Evolutionary conservation across 164 flowering plant genomes (phyloP), one percentile per base, ranked within the genome.

Genomic region (Stephania japonica): DNA sequence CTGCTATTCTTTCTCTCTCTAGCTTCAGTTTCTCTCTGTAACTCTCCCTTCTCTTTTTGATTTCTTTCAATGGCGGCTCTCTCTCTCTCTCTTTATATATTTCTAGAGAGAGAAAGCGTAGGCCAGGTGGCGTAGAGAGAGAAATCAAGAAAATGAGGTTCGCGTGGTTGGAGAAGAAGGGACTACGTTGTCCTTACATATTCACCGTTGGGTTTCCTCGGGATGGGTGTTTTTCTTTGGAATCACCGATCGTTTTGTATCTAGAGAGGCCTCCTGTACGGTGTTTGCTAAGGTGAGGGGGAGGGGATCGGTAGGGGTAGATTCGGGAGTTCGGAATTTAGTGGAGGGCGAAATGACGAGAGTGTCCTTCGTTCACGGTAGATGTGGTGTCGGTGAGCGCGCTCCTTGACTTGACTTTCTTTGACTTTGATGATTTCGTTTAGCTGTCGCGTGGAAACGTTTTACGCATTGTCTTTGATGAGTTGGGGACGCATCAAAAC

Each of bases 1-100:
- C n/a, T n/a, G n/a, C n/a, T n/a, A n/a, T n/a, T n/a, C n/a, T n/a
- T 26, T 19, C 25, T 61, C 66, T 71, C 50, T 71, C 50, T 41
- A 32, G 38, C 38, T 32, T 32, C 38, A 32, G 38, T 32, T 44
- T 50, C 16, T 38, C 10, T 2, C 21, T 71, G 66, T 61, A n/a
- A 26, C 11, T 53, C 56, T 42, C 38, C 18, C 19, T n/a, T 19
- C 18, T n/a, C 0, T 56, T 56, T 19, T 18, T 18, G 7, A 56
- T 18, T n/a, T 18, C 7, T 56, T 18, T 19, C 18, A n/a, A 19
- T 14, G 63, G 63, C n/a, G n/a, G 63, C 63, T 56, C n/a, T 21
- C 5, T 50, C 5, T 32, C 63, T 56, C n/a, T 21, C 0, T n/a
- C 63, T 21, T 56, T 56, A 18, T 16, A 56, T 56, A 56, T 12